phyloP scores from a whole-genome alignment of 2,329 filamentous ascomycete genomes.

The Pseudogymnoascus sp. region DNA sequence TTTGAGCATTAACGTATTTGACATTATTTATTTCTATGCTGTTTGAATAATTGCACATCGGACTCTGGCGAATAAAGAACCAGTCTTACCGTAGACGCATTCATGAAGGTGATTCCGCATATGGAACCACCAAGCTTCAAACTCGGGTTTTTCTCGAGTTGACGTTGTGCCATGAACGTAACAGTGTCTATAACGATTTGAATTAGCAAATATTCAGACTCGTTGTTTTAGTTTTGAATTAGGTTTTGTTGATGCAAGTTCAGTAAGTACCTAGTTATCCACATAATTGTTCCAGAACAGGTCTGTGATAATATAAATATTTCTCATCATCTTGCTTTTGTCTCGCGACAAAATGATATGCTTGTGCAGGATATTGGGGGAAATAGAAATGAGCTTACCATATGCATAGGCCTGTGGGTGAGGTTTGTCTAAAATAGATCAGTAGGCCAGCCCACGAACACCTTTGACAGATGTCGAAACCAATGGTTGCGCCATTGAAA shows the following conservation, averaged over 20 bases:
- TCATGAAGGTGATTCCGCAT: neutral
- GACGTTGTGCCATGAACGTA: neutral
- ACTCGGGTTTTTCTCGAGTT: neutral
- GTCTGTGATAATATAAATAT: conserved; percentile 10
- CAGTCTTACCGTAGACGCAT: neutral
- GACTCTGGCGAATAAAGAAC: neutral
- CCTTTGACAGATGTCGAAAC: neutral
- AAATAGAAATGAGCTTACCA: conserved; percentile 3
- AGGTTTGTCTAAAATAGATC: neutral
- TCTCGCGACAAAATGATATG: neutral
- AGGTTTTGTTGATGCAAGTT: conserved; percentile 9
- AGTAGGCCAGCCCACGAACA: conserved; percentile 4
- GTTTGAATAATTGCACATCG: neutral
- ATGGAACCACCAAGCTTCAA: neutral
- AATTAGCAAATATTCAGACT: conserved; percentile 5
- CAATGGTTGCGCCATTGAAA: neutral
- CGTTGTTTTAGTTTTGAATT: neutral
- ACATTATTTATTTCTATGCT: neutral
- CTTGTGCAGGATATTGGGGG: neutral
- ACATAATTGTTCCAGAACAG: conserved; percentile 11
- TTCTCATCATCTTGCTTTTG: conserved; percentile 10
- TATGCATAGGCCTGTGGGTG: neutral
- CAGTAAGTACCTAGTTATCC: conserved; percentile 10
- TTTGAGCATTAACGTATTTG: neutral
- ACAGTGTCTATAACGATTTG: neutral